These are phyloP conservation scores for Boletellus emodensis DNA, from an alignment of 768 basidiomycete species.

Conservation along the genomic window DNA sequence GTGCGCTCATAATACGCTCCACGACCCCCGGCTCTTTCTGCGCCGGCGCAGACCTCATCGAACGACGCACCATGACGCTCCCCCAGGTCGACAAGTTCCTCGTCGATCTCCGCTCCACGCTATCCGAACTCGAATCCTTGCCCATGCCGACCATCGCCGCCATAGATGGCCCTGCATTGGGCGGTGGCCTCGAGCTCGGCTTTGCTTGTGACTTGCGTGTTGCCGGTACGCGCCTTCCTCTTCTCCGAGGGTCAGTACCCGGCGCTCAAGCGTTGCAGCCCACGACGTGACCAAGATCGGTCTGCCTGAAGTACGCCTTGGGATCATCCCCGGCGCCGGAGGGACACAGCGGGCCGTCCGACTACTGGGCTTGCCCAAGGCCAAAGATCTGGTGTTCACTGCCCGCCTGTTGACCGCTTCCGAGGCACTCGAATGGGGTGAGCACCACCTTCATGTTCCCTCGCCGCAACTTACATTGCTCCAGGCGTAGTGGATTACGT, in stretches of 20 bases:
- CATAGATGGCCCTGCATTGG: conserved; percentile 89
- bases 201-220: conserved; percentile 89
- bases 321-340: conserved; percentile 92
- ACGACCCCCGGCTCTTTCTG: conserved; percentile 79
- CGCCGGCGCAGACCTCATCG: conserved; percentile 85
- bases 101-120: conserved; percentile 61
- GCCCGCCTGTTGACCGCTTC: conserved; percentile 61
- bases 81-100: conserved; percentile 76
- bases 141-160: conserved; percentile 90
- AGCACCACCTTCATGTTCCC: neutral
- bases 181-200: conserved; percentile 87
- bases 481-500: conserved; percentile 83
- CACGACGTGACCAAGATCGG: conserved; percentile 78
- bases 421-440: conserved; percentile 73
- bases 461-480: conserved; percentile 4
- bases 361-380: conserved; percentile 71
- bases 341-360: conserved; percentile 83
- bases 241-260: neutral
- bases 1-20: conserved; percentile 81
- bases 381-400: conserved; percentile 86
- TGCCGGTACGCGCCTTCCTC: conserved; percentile 56
- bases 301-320: conserved; percentile 69
- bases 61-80: conserved; percentile 79
- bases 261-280: conserved; percentile 34
- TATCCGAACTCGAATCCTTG: conserved; percentile 74